Conservation (phyloP, 2,329 filamentous ascomycete species). For the Fusarium liriodendri region DNA sequence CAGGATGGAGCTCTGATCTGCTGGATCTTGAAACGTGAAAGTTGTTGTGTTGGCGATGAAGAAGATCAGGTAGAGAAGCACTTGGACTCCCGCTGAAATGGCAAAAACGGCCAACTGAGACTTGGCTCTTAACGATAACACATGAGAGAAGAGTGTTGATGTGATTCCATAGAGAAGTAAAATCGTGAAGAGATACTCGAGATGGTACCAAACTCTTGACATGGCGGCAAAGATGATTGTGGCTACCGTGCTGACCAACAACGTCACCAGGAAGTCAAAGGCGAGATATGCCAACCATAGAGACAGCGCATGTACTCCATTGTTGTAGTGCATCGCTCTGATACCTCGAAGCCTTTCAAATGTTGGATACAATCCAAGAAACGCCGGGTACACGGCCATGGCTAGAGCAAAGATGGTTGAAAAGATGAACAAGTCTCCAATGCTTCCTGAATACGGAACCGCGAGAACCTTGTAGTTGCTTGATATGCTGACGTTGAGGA, state of each 20-base stretch:
- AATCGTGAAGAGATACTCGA: slow-evolving; percentile 3
- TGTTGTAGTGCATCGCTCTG: slow-evolving; percentile 18
- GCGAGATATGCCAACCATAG: slow-evolving; percentile 6
- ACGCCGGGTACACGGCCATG: slow-evolving; percentile 8
- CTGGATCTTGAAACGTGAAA: neutral
- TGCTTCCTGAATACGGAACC: neutral
- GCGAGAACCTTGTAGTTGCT: slow-evolving; percentile 6
- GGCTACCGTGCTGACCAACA: neutral
- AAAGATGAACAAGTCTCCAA: slow-evolving; percentile 4
- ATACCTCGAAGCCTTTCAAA: slow-evolving; percentile 15
- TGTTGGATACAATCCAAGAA: slow-evolving; percentile 11
- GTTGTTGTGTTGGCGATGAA: slow-evolving; percentile 5
- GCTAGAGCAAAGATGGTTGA: neutral
- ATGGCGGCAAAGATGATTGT: neutral
- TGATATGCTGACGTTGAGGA: neutral
- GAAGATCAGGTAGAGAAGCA: neutral
- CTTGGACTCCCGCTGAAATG: neutral
- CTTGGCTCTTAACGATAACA: neutral
- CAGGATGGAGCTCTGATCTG: neutral
- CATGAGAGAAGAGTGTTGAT: slow-evolving; percentile 1
- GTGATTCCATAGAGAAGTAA: slow-evolving; percentile 3
- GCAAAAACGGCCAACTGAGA: slow-evolving; percentile 7
- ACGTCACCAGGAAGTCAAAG: slow-evolving; percentile 1
- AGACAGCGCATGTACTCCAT: slow-evolving; percentile 2
- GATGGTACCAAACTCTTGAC: neutral